Base-by-base conservation (phyloP, 495 filamentous ascomycete genomes). In the Penicillium diatomitis region DNA sequence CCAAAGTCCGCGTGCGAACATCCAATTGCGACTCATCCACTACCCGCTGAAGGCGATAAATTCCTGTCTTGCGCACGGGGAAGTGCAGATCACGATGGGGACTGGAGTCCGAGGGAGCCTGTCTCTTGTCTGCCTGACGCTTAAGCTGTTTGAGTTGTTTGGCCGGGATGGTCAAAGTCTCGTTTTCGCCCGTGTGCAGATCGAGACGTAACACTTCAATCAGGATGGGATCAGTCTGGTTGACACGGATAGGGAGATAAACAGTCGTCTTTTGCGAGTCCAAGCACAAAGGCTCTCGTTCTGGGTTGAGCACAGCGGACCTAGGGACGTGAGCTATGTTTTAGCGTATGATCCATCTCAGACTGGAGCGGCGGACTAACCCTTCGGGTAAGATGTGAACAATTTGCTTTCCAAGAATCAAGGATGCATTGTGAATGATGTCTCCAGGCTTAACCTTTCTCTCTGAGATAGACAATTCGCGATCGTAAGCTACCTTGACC, bases 371-470 rank as follows among this genome's bases (percentile, higher is more conserved):
- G 20, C 11, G 32, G 27, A 69, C 83, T 58, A 64, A 90, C 82
- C 92, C 92, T 76, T 98, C 92, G 3, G 92, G 92, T 30, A 98
- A 73, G 62, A 97, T 94, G 60, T 98, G 89, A 60, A 98, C 89
- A 52, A 95, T 91, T 68, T 96, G 88, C 62, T 87, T 90, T 61
- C 92, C 92, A 63, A 95, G 76, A 46, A 97, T 96, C 57, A 96
- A 77, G 5, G 91, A 95, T 2, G 86, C 75, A 61, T 96, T 96
- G 61, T 95, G 83, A 38, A 94, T 75, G 44, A 97, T 87, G 49
- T 80, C 83, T 2, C 81, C 84, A 30, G 89, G 79, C 60, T 95
- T 95, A 46, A 97, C 92, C 53, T 81, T 86, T 40, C 82, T 79
- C 63, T 96, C 92, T 4, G 85, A 87, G 56, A 98, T 86, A 8